Percentiles rank a stretch among this genome's conserved stretches.
These are phyloP conservation scores for Eucalyptus sp. DNA, from an alignment of 345 rosid genomes.

Conservation along the genomic window DNA sequence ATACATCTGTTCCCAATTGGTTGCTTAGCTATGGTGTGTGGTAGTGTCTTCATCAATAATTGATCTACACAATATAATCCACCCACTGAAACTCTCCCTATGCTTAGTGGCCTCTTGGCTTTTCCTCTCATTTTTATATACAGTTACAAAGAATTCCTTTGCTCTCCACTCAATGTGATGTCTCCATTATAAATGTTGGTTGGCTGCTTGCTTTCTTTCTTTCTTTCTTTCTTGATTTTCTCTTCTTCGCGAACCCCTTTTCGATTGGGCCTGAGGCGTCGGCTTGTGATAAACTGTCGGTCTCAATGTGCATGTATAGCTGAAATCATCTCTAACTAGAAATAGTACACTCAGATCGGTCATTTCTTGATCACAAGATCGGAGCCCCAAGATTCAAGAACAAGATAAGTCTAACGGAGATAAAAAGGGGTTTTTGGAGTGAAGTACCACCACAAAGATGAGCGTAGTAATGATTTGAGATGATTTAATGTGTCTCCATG, in stretches of 20 bases:
- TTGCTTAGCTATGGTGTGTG: background rate
- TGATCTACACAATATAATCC: background rate
- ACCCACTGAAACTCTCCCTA: background rate
- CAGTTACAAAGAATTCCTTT: background rate
- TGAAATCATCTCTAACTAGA: background rate
- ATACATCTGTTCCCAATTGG: background rate
- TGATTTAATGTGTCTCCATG: constrained; percentile 5
- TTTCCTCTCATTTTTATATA: background rate
- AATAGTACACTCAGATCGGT: background rate
- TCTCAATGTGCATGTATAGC: background rate
- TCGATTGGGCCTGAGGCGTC: background rate
- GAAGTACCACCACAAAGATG: background rate
- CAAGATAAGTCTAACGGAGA: background rate
- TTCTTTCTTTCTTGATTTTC: background rate
- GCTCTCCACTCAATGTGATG: background rate
- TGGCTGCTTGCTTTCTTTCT: background rate
- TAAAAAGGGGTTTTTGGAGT: background rate
- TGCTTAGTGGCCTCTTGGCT: background rate
- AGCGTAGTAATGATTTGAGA: background rate
- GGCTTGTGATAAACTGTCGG: background rate
- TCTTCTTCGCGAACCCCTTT: background rate
- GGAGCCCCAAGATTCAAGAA: background rate
- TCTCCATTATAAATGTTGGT: background rate
- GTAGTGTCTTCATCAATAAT: background rate
- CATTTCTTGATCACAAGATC: background rate